Evolutionary conservation across 192 early-diverging fungal genomes (phyloP).

Genomic region (Dissophora ornata): DNA sequence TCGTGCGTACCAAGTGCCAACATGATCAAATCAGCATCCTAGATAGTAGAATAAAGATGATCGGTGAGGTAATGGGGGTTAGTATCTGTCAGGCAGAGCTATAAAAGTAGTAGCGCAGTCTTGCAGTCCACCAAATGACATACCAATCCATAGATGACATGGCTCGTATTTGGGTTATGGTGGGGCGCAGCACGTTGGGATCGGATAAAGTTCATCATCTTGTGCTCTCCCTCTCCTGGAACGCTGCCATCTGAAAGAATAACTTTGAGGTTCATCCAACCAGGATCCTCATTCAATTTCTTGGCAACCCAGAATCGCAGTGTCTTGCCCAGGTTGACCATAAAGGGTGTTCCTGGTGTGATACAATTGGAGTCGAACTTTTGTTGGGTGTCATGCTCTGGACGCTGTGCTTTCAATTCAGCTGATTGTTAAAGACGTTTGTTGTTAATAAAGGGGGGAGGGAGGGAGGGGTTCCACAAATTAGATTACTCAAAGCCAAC

Average conservation of each 20-base stretch:
- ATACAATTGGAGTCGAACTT: conserved; percentile 98
- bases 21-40: conserved; percentile 99
- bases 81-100: neutral
- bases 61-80: neutral
- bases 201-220: conserved; percentile 98
- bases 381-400: conserved; percentile 58
- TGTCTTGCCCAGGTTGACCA: conserved; percentile 88
- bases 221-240: conserved; percentile 99
- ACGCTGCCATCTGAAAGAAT: conserved; percentile 95
- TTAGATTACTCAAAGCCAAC: neutral
- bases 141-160: conserved; percentile 91
- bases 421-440: conserved; percentile 37
- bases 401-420: conserved; percentile 62
- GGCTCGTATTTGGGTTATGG: conserved; percentile 91
- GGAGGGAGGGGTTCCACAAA: neutral
- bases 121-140: neutral
- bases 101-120: neutral
- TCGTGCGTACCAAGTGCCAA: conserved; percentile 95
- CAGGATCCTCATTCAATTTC: conserved; percentile 87
- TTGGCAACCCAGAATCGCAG: conserved; percentile 90
- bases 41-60: neutral
- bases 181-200: conserved; percentile 78
- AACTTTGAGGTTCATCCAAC: conserved; percentile 89
- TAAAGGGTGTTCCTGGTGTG: conserved; percentile 98
- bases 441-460: neutral